Evolutionary conservation across 1,284 basidiomycete species (phyloP).

Genomic region (Ceratobasidium theobromae): DNA sequence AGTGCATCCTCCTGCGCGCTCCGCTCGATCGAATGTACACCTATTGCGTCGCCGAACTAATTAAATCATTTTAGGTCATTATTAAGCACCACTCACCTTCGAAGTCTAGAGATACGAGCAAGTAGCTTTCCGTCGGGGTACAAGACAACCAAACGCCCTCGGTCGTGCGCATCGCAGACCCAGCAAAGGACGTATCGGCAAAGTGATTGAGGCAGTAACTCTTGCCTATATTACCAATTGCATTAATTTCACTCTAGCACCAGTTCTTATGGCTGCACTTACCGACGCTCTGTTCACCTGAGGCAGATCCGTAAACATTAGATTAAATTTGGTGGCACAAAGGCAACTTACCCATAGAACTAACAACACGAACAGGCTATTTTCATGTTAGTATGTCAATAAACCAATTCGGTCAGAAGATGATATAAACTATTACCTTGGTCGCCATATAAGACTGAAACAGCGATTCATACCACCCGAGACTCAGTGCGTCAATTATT

Average conservation of each 20-base stretch:
- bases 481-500: conserved; percentile 56
- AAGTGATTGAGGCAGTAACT: conserved; percentile 61
- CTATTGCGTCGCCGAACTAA: too few species aligned
- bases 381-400: not conserved
- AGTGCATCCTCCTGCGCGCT: conserved; percentile 64
- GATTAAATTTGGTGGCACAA: not conserved
- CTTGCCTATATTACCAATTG: conserved; percentile 12
- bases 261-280: conserved; percentile 44
- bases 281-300: conserved; percentile 62
- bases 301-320: not conserved
- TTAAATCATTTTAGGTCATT: too few species aligned
- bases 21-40: conserved; percentile 63
- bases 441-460: conserved; percentile 62
- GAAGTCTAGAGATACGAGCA: conserved; percentile 64
- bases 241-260: not conserved
- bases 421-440: conserved; percentile 50
- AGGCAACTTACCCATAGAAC: conserved; percentile 56
- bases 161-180: conserved; percentile 65
- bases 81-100: conserved; percentile 48
- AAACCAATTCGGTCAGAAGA: not conserved
- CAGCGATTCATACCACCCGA: conserved; percentile 68
- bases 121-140: conserved; percentile 56
- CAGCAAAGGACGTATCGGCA: conserved; percentile 64
- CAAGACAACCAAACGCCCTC: conserved; percentile 61
- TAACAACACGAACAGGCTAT: conserved; percentile 62